Percentiles rank a stretch among this genome's conserved stretches.
phyloP scores from a whole-genome alignment of 1,284 basidiomycete genomes.

The Farysia itapuensis region DNA sequence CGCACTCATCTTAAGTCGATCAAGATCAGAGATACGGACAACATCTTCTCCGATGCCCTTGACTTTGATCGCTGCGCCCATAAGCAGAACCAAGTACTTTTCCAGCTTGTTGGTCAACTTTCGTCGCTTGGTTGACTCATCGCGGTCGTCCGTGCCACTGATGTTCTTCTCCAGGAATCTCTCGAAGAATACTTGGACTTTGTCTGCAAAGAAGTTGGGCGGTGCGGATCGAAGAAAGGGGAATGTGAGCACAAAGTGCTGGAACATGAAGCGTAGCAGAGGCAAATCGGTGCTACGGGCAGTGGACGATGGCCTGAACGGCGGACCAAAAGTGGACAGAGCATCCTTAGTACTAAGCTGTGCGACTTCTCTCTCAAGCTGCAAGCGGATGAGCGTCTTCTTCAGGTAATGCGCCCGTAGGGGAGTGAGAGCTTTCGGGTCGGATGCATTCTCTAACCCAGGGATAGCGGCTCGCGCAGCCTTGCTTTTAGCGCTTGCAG shows the following conservation, averaged over 20 bases:
- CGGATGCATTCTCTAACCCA: slow-evolving; percentile 9
- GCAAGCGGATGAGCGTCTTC: slow-evolving; percentile 84
- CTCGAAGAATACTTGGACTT: slow-evolving; percentile 57
- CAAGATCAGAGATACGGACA: slow-evolving; percentile 47
- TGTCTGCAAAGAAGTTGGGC: slow-evolving; percentile 56
- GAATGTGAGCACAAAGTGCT: slow-evolving; percentile 58
- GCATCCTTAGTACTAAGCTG: slow-evolving; percentile 48
- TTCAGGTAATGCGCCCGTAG: slow-evolving; percentile 92
- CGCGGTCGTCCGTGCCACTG: slow-evolving; percentile 41
- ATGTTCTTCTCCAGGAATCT: slow-evolving; percentile 54
- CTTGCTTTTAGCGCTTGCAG: slow-evolving; percentile 15
- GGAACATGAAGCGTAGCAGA: slow-evolving; percentile 55
- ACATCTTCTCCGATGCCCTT: slow-evolving; percentile 46
- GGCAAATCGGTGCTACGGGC: slow-evolving; percentile 44
- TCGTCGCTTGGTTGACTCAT: slow-evolving; percentile 43
- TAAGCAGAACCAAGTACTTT: slow-evolving; percentile 45
- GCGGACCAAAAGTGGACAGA: slow-evolving; percentile 55
- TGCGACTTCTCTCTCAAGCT: slow-evolving; percentile 66
- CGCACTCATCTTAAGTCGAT: slow-evolving; percentile 38
- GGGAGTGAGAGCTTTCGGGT: slow-evolving; percentile 68
- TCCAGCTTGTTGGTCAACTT: slow-evolving; percentile 39
- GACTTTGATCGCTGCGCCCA: slow-evolving; percentile 51
- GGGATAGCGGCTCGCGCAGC: slow-evolving; percentile 29
- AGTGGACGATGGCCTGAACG: slow-evolving; percentile 44
- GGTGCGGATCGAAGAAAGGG: slow-evolving; percentile 56